phyloP scores from a whole-genome alignment of 148 eudicot species.

The Fagopyrum tataricum region DNA sequence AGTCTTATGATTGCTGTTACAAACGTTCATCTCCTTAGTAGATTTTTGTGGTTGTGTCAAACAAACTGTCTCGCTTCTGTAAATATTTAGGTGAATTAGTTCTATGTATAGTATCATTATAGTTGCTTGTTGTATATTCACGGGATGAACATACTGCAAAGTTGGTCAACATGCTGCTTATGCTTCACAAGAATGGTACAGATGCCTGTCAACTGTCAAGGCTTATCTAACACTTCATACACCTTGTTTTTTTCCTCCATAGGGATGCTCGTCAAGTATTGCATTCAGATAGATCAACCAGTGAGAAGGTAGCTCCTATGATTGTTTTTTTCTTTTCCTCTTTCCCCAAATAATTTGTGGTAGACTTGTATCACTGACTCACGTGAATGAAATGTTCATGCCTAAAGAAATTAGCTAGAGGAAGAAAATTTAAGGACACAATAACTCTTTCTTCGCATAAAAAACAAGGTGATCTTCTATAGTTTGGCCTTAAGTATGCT shows the following conservation, averaged over 20 bases:
- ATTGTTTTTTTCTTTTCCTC: not conserved
- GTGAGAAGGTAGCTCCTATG: conserved; percentile 23
- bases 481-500: not conserved
- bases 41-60: not conserved
- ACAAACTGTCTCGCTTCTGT: not conserved
- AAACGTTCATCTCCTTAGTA: not conserved
- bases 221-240: conserved; percentile 1
- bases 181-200: not conserved
- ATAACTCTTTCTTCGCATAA: not conserved
- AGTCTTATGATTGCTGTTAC: not conserved
- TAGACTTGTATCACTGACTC: not conserved
- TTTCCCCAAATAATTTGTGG: not conserved
- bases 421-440: not conserved
- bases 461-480: not conserved
- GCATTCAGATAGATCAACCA: conserved; percentile 15
- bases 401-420: not conserved
- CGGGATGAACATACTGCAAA: not conserved
- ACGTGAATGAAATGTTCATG: not conserved
- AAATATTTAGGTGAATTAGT: not conserved
- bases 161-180: not conserved
- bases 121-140: not conserved
- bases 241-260: not conserved
- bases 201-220: not conserved
- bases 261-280: conserved; percentile 21
- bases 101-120: not conserved